A percentile compares a stretch with the other conserved stretches of the same genome.
Evolutionary conservation across 257 asterid species (phyloP).

Genomic region (Dorcoceras hygrometricum): DNA sequence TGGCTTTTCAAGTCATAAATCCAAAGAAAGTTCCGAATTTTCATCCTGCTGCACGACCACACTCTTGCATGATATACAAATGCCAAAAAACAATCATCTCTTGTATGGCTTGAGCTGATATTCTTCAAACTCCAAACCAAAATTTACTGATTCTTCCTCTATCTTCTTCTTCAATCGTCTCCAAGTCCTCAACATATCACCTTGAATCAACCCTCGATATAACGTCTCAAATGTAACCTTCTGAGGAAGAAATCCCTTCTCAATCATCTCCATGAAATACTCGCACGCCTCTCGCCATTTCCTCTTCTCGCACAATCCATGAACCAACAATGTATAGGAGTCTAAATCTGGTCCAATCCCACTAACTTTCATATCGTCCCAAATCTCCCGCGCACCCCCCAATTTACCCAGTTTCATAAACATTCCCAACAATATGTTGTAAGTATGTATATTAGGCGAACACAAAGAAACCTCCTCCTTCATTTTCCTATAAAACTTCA

Average conservation of each 20-base stretch:
- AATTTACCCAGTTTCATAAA: constrained; percentile 46
- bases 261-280: constrained; percentile 78
- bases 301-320: constrained; percentile 62
- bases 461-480: constrained; percentile 51
- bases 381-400: constrained; percentile 64
- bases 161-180: constrained; percentile 81
- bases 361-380: constrained; percentile 67
- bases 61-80: neutral
- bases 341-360: constrained; percentile 81
- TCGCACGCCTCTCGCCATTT: constrained; percentile 78
- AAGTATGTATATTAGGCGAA: constrained; percentile 58
- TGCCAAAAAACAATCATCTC: constrained; percentile 35
- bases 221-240: constrained; percentile 77
- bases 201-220: constrained; percentile 80
- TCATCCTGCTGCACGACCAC: too few species aligned
- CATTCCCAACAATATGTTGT: constrained; percentile 69
- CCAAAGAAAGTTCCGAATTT: neutral
- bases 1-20: neutral
- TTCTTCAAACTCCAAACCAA: constrained; percentile 64
- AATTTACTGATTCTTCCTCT: constrained; percentile 74
- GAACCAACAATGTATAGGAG: constrained; percentile 66
- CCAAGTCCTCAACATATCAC: constrained; percentile 87
- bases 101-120: constrained; percentile 72
- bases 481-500: constrained; percentile 67
- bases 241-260: constrained; percentile 82